phyloP scores from a whole-genome alignment of 2,329 filamentous ascomycete genomes.

The Ascochyta fabae region DNA sequence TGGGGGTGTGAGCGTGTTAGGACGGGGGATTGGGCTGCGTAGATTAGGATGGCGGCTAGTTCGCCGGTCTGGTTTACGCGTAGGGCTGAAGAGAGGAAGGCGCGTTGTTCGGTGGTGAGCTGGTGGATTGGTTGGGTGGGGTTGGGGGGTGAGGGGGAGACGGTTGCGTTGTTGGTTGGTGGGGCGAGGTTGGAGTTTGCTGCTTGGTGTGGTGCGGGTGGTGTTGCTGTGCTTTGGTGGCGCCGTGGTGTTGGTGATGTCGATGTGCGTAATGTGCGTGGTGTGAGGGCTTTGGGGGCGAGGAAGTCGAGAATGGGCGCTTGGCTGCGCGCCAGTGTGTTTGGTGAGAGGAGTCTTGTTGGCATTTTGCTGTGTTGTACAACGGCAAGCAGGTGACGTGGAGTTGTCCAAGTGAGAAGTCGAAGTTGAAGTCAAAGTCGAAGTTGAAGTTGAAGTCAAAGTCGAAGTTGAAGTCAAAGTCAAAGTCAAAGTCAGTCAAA shows the following conservation, averaged over 20 bases:
- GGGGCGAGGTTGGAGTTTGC: not conserved
- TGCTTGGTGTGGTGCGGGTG: not conserved
- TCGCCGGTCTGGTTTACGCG: constrained; percentile 98
- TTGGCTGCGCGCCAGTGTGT: constrained; percentile 24
- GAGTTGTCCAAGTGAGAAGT: not conserved
- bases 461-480: not conserved
- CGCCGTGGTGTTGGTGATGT: constrained; percentile 2
- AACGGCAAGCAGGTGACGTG: not conserved
- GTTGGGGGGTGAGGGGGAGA: constrained; percentile 5
- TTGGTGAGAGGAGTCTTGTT: constrained; percentile 20
- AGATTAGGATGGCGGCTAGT: constrained; percentile 94
- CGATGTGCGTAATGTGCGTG: not conserved
- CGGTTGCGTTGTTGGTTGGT: constrained; percentile 14
- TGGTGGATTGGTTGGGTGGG: constrained; percentile 28
- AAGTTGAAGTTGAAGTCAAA: not conserved
- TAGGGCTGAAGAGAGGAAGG: constrained; percentile 59
- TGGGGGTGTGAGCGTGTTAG: constrained; percentile 82
- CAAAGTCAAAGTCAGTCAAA: not conserved
- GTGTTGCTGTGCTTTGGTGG: constrained; percentile 14
- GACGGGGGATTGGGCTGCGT: constrained; percentile 85
- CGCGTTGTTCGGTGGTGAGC: constrained; percentile 40
- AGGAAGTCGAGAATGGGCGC: constrained; percentile 36
- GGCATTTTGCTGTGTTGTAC: constrained; percentile 22
- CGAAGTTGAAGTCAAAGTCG: not conserved
- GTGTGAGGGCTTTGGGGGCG: constrained; percentile 29